Evolutionary conservation across 768 basidiomycete species (phyloP).

Genomic region (Boletus reticulatus): DNA sequence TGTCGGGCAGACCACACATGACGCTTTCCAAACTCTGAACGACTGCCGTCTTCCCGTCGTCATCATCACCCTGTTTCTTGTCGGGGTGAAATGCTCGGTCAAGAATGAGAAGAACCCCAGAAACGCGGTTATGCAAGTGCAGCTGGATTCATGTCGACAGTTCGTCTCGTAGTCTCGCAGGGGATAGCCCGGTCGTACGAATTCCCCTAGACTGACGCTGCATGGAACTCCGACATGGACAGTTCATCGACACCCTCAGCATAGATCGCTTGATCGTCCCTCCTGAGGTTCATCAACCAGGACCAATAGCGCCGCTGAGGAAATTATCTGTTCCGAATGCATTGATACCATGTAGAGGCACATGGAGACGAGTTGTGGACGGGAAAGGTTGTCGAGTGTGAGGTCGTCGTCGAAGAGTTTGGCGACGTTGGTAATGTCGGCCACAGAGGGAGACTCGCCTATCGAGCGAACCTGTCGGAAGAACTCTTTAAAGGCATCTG

Average conservation of each 20-base stretch:
- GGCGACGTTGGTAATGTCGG: constrained; percentile 91
- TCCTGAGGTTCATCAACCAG: constrained; percentile 75
- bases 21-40: constrained; percentile 79
- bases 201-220: constrained; percentile 95
- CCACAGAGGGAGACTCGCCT: constrained; percentile 86
- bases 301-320: constrained; percentile 85
- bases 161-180: constrained; percentile 86
- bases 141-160: constrained; percentile 89
- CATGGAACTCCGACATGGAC: constrained; percentile 88
- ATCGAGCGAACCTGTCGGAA: constrained; percentile 98
- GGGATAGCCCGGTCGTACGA: constrained; percentile 82
- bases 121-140: constrained; percentile 87
- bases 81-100: constrained; percentile 95
- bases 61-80: constrained; percentile 64
- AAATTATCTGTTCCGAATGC: constrained; percentile 99
- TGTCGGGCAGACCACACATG: constrained; percentile 93
- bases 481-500: constrained; percentile 97
- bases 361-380: constrained; percentile 96
- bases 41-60: constrained; percentile 80
- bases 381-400: constrained; percentile 95
- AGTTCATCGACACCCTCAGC: constrained; percentile 88
- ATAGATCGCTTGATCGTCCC: constrained; percentile 92
- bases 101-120: constrained; percentile 92
- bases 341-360: constrained; percentile 96
- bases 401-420: constrained; percentile 97